Conservation (phyloP, 257 asterid genomes). For the Lantana camara region DNA sequence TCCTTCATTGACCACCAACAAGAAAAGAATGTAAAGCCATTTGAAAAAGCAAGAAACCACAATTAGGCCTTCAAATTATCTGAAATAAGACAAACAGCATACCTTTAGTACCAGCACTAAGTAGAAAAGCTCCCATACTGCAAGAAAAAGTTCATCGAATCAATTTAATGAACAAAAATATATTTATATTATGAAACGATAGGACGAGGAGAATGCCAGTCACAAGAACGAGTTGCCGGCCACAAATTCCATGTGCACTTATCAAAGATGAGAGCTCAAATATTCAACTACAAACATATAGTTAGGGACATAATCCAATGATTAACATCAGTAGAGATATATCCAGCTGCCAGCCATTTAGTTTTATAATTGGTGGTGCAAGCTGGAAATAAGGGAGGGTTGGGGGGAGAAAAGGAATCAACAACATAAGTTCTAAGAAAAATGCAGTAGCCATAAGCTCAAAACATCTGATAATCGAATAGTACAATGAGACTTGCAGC, state of each 20-base stretch:
- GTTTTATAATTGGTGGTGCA: neutral
- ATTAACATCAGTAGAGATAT: neutral
- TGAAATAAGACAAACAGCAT: conserved; percentile 14
- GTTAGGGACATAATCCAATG: conserved; percentile 6
- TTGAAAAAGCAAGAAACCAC: conserved; percentile 12
- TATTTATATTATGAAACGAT: neutral
- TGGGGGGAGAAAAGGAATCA: neutral
- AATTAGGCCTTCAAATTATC: conserved; percentile 13
- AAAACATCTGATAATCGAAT: conserved; percentile 5
- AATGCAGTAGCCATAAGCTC: neutral
- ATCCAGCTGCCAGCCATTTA: neutral
- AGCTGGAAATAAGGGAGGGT: neutral
- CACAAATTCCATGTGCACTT: neutral
- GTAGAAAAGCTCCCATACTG: conserved; percentile 96
- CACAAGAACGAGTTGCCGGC: neutral
- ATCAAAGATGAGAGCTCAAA: neutral
- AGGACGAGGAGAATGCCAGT: too few species aligned
- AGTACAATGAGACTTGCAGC: neutral
- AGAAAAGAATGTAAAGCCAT: neutral
- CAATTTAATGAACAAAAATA: conserved; percentile 19
- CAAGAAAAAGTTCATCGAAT: conserved; percentile 13
- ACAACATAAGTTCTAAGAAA: neutral
- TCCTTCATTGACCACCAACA: conserved; percentile 46
- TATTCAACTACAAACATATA: conserved; percentile 7
- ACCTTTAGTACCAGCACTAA: conserved; percentile 96